Base-by-base conservation (phyloP, 805 yeast genomes). In the Pichia membranifaciens region DNA sequence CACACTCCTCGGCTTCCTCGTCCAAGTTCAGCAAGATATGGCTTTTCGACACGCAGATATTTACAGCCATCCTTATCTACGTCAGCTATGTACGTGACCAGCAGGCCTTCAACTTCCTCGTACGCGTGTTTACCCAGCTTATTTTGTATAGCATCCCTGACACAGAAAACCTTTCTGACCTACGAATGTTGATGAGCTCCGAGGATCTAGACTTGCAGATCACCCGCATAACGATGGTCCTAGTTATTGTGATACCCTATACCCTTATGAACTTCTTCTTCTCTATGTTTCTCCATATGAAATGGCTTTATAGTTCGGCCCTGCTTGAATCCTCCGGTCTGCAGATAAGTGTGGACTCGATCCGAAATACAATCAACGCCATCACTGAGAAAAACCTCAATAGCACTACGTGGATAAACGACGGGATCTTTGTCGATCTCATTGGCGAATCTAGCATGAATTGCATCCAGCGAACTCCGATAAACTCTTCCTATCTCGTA, bases 391-490 rank as follows among this genome's bases (percentile, higher is more conserved):
- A 18, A 2, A 21, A n/a, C 2, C 15, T 37, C 13, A 20, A 29
- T 12, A 32, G 32, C n/a, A 29, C 32, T 4, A 54, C 51, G 32
- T 62, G 55, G 43, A 42, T 39, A 3, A 53, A 57, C 44, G 50
- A 52, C 12, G 51, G 59, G 3, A 43, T 57, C 6, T 54, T 61
- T 41, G 52, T 64, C 41, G 56, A 60, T 43, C 44, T 64, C 21
- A 53, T 64, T 12, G 68, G 68, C 7, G 63, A 64, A 42, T 42
- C 54, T 32, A 49, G 21, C n/a, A 20, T 44, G 5, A 33, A n/a
- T 10, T 13, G 15, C 10, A 3, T 22, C 15, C 3, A 21, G 20
- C 13, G 18, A 7, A 23, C 49, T 16, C 34, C 49, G 4, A 23
- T 46, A 3, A 45, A 39, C 18, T 41, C 21, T 17, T 4, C 41